Evolutionary conservation across 768 basidiomycete genomes (phyloP), one percentile per base, ranked within the genome.

Genomic region (Mycena venus): DNA sequence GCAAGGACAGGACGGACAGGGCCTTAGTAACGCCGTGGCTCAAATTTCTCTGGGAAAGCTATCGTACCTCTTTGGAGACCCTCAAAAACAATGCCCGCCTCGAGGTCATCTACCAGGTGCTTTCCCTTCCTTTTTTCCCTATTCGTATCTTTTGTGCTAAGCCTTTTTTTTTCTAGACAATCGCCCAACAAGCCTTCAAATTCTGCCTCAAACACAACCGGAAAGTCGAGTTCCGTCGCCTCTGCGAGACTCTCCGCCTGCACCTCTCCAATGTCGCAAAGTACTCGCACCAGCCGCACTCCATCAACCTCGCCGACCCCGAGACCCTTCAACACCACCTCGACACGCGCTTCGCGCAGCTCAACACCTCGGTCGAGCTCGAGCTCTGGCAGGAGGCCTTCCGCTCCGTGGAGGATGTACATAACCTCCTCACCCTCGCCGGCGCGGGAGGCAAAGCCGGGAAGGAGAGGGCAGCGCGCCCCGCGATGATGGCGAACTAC

Each of bases 321-420:
- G 98, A 99, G 79, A 98, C 94, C 10, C 93, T 99, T 61, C 95
- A 98, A 80, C 96, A 96, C 78, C 95, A 98, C 83, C 94, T 99
- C 73, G 98, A 99, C 82, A 97, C 96, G 21, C 96, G 97, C 68
- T 99, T 99, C 82, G 95, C 95, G 31, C 97, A 99, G 86, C 91
- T 99, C 75, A 96, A 97, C 79, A 95, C 96, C 23, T 97, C 97
- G 1, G 97, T 99, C 78, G 97, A 99, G 83, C 93, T 99, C 75
- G 98, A 99, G 85, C 90, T 99, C 31, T 99, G 98, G 98, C 97
- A 99, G 80, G 98, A 99, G 80, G 98, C 96, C 12, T 99, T 99
- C 90, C 94, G 98, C 73, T 96, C 96, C 49, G 96, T 99, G 73
- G 98, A 99, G 83, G 98, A 99, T 83, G 95, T 99, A 44, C 98